Evolutionary conservation across 805 yeast genomes (phyloP).

Genomic region (Candida fluviatilis): DNA sequence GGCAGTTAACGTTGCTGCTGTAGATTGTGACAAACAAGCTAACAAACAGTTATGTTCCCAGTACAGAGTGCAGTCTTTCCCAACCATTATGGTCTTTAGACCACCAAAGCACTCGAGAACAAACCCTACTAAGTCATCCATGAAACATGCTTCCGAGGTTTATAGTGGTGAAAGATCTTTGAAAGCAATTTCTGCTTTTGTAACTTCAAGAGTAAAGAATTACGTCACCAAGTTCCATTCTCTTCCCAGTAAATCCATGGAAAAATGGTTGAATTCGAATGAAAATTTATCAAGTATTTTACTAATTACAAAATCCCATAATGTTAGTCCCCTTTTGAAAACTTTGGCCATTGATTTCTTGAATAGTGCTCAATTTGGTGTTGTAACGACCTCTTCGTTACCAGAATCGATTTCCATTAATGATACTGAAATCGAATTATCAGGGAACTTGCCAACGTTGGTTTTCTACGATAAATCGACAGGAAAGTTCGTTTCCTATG

Average conservation of each 20-base stretch:
- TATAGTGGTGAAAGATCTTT: conserved; percentile 61
- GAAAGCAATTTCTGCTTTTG: conserved; percentile 50
- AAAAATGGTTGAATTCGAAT: conserved; percentile 27
- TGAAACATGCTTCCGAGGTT: conserved; percentile 48
- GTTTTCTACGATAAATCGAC: conserved; percentile 18
- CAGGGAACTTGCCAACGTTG: conserved; percentile 25
- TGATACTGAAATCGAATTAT: conserved; percentile 18
- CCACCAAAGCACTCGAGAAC: conserved; percentile 58
- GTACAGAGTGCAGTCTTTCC: conserved; percentile 71
- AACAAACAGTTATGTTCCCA: conserved; percentile 69
- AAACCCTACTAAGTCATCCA: conserved; percentile 10
- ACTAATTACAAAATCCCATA: conserved; percentile 48
- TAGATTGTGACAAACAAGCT: conserved; percentile 72
- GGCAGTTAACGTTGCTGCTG: conserved; percentile 67
- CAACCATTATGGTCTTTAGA: conserved; percentile 76
- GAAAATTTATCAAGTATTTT: conserved; percentile 40
- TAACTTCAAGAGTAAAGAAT: conserved; percentile 58
- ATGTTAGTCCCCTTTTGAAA: conserved; percentile 54
- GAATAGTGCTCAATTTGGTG: conserved; percentile 46
- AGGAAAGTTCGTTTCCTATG: conserved; percentile 18
- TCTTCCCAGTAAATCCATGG: conserved; percentile 17
- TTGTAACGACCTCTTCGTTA: conserved; percentile 26
- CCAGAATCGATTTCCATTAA: conserved; percentile 11
- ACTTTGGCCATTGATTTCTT: conserved; percentile 69
- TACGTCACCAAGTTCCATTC: conserved; percentile 52